Evolutionary conservation across 2,329 filamentous ascomycete genomes (phyloP), one percentile per base, ranked within the genome.

Genomic region (Xylaria hypoxylon): DNA sequence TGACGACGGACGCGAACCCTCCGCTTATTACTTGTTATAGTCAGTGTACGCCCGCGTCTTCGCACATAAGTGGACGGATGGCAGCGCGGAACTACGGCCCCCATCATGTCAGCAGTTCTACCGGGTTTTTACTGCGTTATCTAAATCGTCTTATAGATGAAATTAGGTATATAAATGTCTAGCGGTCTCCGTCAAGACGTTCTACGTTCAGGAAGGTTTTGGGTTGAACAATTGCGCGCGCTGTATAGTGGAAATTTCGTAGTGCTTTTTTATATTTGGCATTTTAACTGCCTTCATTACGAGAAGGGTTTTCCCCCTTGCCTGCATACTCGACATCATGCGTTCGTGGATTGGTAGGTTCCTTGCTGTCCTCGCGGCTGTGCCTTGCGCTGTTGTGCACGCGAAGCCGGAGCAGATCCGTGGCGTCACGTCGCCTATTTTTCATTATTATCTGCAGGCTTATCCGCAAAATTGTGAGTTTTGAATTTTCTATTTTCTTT

Each of bases 401-500:
- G 79, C 79, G 47, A 83, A 83, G 59, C 77, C 83, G 13, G 81
- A 83, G 72, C 81, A 84, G 71, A 84, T 86, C 67, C 83, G 84
- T 38, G 81, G 81, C 42, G 84, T 86, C 8, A 75, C 78, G 62
- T 78, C 79, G 6, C 85, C 85, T 2, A 82, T 86, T 62, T 86
- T 81, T 68, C 85, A 87, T 71, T 79, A 83, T 24, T 86, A 87
- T 69, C 77, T 87, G 3, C 85, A 86, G 73, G 77, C 80, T 2
- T 79, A 80, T 61, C 77, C 82, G 5, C 76, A 79, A 50, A 80
- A 84, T 53, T 70, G 80, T 80, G 75, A 17, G 76, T 64, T 31
- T 51, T 47, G 17, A 52, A 28, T 58, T 52, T 35, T 19, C 33
- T 28, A n/a, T 26, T 38, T 50, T 59, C 52, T 40, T 24, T 42